Conservation (phyloP, 805 yeast species). For the Starmerella scarabaei region DNA sequence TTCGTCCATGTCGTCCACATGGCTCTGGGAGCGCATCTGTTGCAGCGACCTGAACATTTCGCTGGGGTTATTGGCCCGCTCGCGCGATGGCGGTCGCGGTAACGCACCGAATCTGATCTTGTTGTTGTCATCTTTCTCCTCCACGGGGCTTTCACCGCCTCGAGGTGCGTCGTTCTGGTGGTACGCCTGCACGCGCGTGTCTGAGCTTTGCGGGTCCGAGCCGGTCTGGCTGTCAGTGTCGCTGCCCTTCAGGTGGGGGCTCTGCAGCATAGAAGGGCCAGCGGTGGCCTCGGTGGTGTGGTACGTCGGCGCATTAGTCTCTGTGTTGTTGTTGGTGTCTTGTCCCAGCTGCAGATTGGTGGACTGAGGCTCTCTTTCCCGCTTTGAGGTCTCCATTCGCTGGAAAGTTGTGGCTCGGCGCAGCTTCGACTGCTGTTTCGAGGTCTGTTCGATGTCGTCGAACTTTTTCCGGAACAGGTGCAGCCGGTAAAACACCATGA, state of each 20-base stretch:
- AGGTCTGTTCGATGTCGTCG: constrained; percentile 62
- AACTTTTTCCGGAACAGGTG: constrained; percentile 84
- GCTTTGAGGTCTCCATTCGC: constrained; percentile 25
- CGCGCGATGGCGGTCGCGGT: constrained; percentile 32
- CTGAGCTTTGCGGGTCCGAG: neutral
- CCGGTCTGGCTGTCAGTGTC: neutral
- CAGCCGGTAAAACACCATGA: constrained; percentile 60
- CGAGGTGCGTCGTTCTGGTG: no score
- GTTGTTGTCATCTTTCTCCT: neutral
- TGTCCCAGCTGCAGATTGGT: constrained; percentile 5
- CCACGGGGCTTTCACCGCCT: neutral
- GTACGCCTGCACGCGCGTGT: no score
- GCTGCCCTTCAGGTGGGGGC: neutral
- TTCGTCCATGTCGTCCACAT: constrained; percentile 26
- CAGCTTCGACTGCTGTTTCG: constrained; percentile 70
- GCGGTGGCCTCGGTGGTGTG: neutral
- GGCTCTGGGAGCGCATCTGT: constrained; percentile 41
- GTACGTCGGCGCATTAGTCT: neutral
- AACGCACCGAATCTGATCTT: constrained; percentile 39
- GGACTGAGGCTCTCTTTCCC: neutral
- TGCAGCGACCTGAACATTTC: constrained; percentile 78
- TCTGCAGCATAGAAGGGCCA: neutral
- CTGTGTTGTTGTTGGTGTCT: neutral
- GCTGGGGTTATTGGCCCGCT: constrained; percentile 42
- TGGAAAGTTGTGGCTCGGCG: constrained; percentile 64